Evolutionary conservation across 805 yeast species (phyloP), one percentile per base, ranked within the genome.

Genomic region (Candida nonsorbophila): DNA sequence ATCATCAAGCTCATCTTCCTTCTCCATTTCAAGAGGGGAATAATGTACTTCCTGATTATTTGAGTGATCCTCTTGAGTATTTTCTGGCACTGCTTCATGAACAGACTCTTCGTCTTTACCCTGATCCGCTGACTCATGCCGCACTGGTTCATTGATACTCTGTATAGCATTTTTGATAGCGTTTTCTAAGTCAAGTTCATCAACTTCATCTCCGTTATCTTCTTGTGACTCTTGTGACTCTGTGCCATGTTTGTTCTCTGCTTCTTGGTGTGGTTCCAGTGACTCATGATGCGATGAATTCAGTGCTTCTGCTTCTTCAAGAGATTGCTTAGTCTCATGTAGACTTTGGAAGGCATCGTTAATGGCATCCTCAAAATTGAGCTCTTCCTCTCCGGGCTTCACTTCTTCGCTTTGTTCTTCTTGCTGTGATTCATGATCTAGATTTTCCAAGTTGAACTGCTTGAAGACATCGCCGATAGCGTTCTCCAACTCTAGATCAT

Each of bases 381-480:
- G 34, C 23, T 41, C 44, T 7, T 30, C 36, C 20, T 30, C 28
- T 5, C 24, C 34, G 12, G 12, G 24, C 17, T 24, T 16, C 8
- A 7, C 17, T 14, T 11, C 9, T 12, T 20, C 8, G 20, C 20
- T 14, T 15, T 20, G 9, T 7, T 16, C 25, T 28, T 20, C 7
- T 20, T 20, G 27, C 7, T 25, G 14, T 28, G 18, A 9, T 28
- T 28, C 34, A 11, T 9, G 20, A 10, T 25, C 22, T 25, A 22
- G 23, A 6, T 16, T 12, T 16, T 13, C 24, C 23, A 38, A 40
- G 32, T 41, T 54, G 38, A 52, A 58, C 38, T 44, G 62, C 39
- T 47, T 49, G 36, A 63, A 58, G 1, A 59, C 68, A 36, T 57
- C 56, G 11, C 63, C 67, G 23, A 62, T 58, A 20, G 65, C 64